Evolutionary conservation across 176 grass and related monocot species (phyloP).

Genomic region (Olyra latifolia): DNA sequence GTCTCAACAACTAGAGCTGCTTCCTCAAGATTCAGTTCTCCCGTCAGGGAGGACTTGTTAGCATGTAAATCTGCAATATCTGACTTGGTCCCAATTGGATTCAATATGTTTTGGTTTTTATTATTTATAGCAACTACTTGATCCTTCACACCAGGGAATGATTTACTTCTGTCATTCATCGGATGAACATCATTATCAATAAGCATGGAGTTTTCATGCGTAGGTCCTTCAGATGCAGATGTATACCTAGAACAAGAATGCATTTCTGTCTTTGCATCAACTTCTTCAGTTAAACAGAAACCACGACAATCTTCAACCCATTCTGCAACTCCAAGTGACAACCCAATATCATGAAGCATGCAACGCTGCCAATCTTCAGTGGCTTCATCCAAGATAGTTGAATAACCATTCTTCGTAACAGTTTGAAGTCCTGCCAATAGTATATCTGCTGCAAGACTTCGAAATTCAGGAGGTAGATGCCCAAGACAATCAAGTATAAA

Average conservation of each 20-base stretch:
- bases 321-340: conserved; percentile 75
- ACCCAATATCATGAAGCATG: conserved; percentile 98
- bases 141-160: conserved; percentile 23
- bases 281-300: conserved; percentile 55
- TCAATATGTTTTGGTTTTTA: conserved; percentile 32
- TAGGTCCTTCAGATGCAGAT: conserved; percentile 22
- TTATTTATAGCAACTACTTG: conserved; percentile 23
- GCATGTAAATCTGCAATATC: conserved; percentile 27
- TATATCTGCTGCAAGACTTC: conserved; percentile 72
- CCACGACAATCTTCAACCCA: conserved; percentile 76
- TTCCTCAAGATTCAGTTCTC: conserved; percentile 49
- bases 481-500: conserved; percentile 82
- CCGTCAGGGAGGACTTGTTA: conserved; percentile 23
- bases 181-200: conserved; percentile 17
- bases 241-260: conserved; percentile 41
- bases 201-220: conserved; percentile 16
- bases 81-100: conserved; percentile 7
- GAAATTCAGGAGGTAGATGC: conserved; percentile 76
- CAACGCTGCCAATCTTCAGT: conserved; percentile 56
- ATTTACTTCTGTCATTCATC: conserved; percentile 26
- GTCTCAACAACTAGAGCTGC: conserved; percentile 68
- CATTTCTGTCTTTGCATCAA: conserved; percentile 23
- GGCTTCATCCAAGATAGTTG: conserved; percentile 60
- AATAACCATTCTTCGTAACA: conserved; percentile 68
- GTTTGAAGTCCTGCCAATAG: conserved; percentile 63